Base-by-base conservation (phyloP, 495 filamentous ascomycete species). In the Aspergillus indologenus region DNA sequence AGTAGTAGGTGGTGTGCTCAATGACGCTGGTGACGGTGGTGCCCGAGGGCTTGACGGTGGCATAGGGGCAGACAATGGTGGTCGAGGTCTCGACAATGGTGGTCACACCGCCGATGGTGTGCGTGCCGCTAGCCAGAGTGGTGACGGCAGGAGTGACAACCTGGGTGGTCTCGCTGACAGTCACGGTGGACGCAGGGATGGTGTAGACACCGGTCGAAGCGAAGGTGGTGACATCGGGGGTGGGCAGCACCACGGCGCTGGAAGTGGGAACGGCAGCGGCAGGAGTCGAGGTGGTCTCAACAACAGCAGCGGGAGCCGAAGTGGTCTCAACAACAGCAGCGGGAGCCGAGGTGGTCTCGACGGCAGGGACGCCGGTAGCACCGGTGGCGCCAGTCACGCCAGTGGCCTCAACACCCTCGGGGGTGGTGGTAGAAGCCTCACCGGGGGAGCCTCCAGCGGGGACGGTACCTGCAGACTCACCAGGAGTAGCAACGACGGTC, bases 21-120 rank as follows among this genome's bases (percentile, higher is more conserved):
- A 89, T 82, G 67, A 89, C 75, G 77, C 81, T 90, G 78, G 85
- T 90, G 46, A 81, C 83, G 43, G 85, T 85, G 64, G 80, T 81
- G 65, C 78, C 81, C 55, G 67, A 66, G 69, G 77, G 75, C 68
- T 83, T 87, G 66, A 85, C 83, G 54, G 86, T 87, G 61, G 87
- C 88, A 62, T 85, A 85, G 40, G 89, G 89, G 83, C 87, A 91
- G 63, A 82, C 81, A 45, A 92, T 78, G 20, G 87, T 89, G 34
- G 89, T 93, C 26, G 78, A 74, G 31, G 83, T 87, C 61, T 78
- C 74, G 53, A 92, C 88, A 34, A 90, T 73, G 42, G 89, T 92
- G 56, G 87, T 90, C 40, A 90, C 87, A 81, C 87, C 89, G 64
- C 89, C 90, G 59, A 87, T 74, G 62, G 87, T 91, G 83, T 87